phyloP scores from a whole-genome alignment of 1,284 basidiomycete species.

The Apiotrichum gracile region DNA sequence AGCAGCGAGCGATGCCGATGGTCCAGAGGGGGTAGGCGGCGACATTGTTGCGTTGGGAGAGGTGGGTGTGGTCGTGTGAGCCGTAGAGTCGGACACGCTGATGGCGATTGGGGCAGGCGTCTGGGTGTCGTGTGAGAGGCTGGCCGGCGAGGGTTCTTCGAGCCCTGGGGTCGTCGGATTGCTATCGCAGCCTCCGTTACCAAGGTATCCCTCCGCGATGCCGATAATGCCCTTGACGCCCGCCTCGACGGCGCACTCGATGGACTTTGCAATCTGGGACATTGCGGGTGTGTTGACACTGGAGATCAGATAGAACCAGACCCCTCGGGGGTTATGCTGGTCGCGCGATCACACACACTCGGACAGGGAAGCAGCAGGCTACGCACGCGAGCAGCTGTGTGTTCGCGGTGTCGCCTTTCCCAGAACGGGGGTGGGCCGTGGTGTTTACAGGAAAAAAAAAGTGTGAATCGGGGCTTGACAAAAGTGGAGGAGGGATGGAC shows the following conservation, averaged over 20 bases:
- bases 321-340: too few relatives aligned
- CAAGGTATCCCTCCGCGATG: conserved; percentile 40
- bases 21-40: neutral
- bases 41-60: neutral
- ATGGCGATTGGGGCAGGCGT: conserved; percentile 4
- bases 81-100: neutral
- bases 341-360: too few relatives aligned
- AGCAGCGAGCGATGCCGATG: conserved; percentile 3
- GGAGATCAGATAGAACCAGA: too few relatives aligned
- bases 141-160: neutral
- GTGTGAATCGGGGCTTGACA: too few relatives aligned
- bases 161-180: neutral
- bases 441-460: too few relatives aligned
- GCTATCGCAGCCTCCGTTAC: neutral
- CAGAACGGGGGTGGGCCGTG: too few relatives aligned
- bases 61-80: neutral
- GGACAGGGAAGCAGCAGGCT: too few relatives aligned
- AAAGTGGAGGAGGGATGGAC: too few relatives aligned
- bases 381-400: neutral
- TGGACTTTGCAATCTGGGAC: conserved; percentile 30
- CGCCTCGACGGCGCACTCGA: conserved; percentile 35
- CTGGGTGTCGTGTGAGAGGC: neutral
- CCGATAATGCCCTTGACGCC: conserved; percentile 38
- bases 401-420: too few relatives aligned
- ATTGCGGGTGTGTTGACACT: conserved; percentile 19